Conservation (phyloP, 768 basidiomycete genomes). For the Kondoa subrosea region DNA sequence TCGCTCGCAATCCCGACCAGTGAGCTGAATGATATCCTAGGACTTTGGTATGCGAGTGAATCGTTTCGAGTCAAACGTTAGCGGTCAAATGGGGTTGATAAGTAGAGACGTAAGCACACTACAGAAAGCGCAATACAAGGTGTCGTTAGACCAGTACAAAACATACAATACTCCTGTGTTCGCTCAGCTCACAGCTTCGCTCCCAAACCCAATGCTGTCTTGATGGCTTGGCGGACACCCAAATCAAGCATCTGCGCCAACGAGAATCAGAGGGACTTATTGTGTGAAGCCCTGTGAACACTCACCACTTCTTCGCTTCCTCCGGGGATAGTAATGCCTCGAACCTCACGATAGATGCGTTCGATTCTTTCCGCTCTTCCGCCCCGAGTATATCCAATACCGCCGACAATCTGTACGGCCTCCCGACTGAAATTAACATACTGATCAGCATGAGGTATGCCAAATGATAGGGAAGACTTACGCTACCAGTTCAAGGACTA, state of each 20-base stretch:
- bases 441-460: not conserved
- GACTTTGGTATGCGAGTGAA: too few relatives aligned
- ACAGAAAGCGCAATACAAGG: too few relatives aligned
- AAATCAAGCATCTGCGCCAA: conserved; percentile 24
- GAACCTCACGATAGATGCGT: conserved; percentile 21
- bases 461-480: conserved; percentile 4
- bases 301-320: conserved; percentile 14
- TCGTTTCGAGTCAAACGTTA: too few relatives aligned
- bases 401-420: conserved; percentile 26
- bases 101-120: too few relatives aligned
- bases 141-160: too few relatives aligned
- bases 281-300: not conserved
- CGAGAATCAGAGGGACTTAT: not conserved
- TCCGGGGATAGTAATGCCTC: conserved; percentile 23
- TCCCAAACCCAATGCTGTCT: conserved; percentile 21
- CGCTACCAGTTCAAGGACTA: conserved; percentile 16
- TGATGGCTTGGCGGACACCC: conserved; percentile 20
- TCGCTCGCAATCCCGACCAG: too few relatives aligned
- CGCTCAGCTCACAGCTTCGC: conserved; percentile 24
- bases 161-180: too few relatives aligned
- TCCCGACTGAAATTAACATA: conserved; percentile 11
- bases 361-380: conserved; percentile 25
- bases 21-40: too few relatives aligned
- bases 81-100: too few relatives aligned
- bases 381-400: conserved; percentile 24